Evolutionary conservation across 2,329 filamentous ascomycete species (phyloP), one percentile per base, ranked within the genome.

Genomic region (Stagonosporopsis rhizophila): DNA sequence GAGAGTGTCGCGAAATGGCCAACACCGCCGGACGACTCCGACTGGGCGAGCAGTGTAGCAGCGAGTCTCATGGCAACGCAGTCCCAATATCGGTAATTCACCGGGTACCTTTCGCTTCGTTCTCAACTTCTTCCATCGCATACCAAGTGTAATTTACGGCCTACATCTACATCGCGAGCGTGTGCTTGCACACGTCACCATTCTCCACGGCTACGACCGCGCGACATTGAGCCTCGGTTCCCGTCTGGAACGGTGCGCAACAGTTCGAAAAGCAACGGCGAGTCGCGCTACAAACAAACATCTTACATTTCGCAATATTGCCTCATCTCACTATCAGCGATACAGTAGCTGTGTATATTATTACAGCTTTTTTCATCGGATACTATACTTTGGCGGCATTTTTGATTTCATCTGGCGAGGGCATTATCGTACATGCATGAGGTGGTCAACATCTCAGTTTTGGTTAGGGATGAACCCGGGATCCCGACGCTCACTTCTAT

Each of bases 11-110:
- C 87, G 35, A 95, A 96, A 78, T 97, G 93, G 89, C 94, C 93
- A 3, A 98, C 95, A 15, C 95, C 95, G 20, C 94, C 95, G 3
- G 96, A 97, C 66, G 93, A 96, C 61, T 93, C 88, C 60, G 93
- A 96, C 74, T 98, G 93, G 94, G 92, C 89, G 17, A 87, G 89
- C 8, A 89, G 90, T 38, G 90, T 91, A 27, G 87, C 92, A 11
- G 89, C 91, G 6, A 92, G 89, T 77, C 92, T 77, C 19, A 67
- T 76, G 59, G 71, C 72, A 22, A 73, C 75, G 8, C 73, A 76
- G 58, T 72, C 72, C 44, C 66, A 67, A 50, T 75, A 76, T 52
- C 72, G 75, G 64, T 75, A 58, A 39, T 5, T 27, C n/a, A 4
- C 37, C 27, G 28, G 39, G 23, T 17, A n/a, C 17, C 14, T 8